Conservation (phyloP, 768 basidiomycete genomes). For the Pisolithus microcarpus region DNA sequence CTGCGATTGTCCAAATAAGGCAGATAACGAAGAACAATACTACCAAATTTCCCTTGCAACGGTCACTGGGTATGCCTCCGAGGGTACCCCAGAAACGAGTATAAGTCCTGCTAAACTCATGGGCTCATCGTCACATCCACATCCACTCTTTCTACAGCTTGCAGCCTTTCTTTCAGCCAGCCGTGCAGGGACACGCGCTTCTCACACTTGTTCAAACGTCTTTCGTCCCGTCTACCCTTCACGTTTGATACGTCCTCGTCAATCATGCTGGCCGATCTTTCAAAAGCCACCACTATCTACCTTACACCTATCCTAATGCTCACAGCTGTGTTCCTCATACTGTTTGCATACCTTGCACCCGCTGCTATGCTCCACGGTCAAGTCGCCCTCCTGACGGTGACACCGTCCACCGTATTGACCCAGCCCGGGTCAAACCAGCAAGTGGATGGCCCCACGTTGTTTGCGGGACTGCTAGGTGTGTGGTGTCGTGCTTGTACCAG, state of each 20-base stretch:
- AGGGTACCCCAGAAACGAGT: too few species aligned
- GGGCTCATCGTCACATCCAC: too few species aligned
- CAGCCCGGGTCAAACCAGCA: constrained; percentile 24
- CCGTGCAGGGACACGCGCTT: constrained; percentile 16
- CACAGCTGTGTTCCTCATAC: constrained; percentile 55
- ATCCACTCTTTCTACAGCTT: background rate
- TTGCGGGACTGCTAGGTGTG: constrained; percentile 63
- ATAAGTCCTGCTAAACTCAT: too few species aligned
- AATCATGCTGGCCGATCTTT: constrained; percentile 62
- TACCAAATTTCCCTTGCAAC: background rate
- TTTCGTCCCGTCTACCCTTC: background rate
- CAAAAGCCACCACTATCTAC: constrained; percentile 61
- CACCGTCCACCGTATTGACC: constrained; percentile 43
- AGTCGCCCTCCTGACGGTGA: constrained; percentile 60
- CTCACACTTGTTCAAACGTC: background rate
- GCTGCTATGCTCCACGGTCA: constrained; percentile 48
- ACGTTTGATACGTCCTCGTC: background rate
- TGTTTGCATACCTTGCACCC: constrained; percentile 68
- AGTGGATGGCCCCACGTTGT: constrained; percentile 62
- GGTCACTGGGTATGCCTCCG: too few species aligned
- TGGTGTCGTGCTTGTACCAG: constrained; percentile 3
- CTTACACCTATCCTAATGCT: constrained; percentile 61
- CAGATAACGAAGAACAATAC: background rate
- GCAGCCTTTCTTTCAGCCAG: constrained; percentile 2
- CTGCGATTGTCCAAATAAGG: background rate